Percentiles rank a stretch among this genome's conserved stretches.
phyloP scores from a whole-genome alignment of 371 early-diverging fungal genomes.

The Lichtheimia hyalospora region DNA sequence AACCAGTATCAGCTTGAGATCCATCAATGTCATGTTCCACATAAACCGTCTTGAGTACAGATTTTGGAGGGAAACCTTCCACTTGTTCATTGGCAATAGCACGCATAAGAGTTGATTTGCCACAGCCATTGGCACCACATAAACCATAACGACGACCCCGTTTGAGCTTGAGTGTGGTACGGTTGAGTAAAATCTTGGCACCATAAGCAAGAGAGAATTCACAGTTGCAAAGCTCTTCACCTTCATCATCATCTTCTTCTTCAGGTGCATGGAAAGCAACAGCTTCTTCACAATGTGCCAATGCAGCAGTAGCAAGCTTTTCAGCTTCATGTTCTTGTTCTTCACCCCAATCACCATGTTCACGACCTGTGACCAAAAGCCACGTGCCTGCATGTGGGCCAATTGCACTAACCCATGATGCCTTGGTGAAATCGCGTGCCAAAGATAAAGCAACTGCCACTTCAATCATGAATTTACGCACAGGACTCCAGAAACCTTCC shows the following conservation, averaged over 20 bases:
- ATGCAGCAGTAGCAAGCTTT: slow-evolving; percentile 14
- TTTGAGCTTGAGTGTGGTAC: slow-evolving; percentile 71
- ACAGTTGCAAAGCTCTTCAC: slow-evolving; percentile 78
- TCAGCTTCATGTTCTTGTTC: slow-evolving; percentile 29
- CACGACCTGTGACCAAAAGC: slow-evolving; percentile 12
- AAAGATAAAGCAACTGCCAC: slow-evolving; percentile 42
- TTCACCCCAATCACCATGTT: slow-evolving; percentile 8
- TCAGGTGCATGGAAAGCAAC: slow-evolving; percentile 34
- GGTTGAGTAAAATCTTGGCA: slow-evolving; percentile 79
- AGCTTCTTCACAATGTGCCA: slow-evolving; percentile 46
- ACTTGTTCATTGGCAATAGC: slow-evolving; percentile 76
- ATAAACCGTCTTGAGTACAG: slow-evolving; percentile 68
- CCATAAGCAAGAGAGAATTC: slow-evolving; percentile 84
- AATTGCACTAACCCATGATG: slow-evolving; percentile 44
- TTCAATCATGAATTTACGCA: slow-evolving; percentile 46
- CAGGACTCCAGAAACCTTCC: slow-evolving; percentile 27
- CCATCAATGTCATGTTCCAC: slow-evolving; percentile 83
- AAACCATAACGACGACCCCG: slow-evolving; percentile 83
- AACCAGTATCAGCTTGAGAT: slow-evolving; percentile 63
- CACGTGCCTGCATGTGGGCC: slow-evolving; percentile 34
- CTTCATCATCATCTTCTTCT: slow-evolving; percentile 64
- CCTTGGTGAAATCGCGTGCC: slow-evolving; percentile 40
- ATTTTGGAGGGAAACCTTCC: slow-evolving; percentile 77
- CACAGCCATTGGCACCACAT: slow-evolving; percentile 86
- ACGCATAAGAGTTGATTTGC: slow-evolving; percentile 88